phyloP scores from a whole-genome alignment of 2,329 filamentous ascomycete species.

The Tolypocladium sp. region DNA sequence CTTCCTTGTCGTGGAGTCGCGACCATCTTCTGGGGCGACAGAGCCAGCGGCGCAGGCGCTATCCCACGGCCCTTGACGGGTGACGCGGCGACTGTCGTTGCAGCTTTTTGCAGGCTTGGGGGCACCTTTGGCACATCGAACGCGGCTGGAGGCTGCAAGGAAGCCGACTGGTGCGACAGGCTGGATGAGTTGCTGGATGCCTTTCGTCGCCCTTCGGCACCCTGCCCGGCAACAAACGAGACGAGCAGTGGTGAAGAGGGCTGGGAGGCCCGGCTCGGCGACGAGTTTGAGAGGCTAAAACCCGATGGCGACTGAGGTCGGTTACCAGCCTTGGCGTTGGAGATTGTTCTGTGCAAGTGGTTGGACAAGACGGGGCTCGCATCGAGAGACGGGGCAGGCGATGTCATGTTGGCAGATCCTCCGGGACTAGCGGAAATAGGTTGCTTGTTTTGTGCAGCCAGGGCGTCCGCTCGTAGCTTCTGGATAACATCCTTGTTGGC shows the following conservation, averaged over 20 bases:
- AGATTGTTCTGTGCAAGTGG: constrained; percentile 72
- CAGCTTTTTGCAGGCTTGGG: constrained; percentile 50
- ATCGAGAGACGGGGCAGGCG: constrained; percentile 64
- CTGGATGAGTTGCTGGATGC: constrained; percentile 83
- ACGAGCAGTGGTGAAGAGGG: constrained; percentile 74
- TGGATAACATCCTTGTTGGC: constrained; percentile 99
- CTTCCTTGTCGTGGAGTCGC: constrained; percentile 52
- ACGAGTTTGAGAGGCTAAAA: constrained; percentile 71
- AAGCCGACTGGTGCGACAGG: constrained; percentile 68
- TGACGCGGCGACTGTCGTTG: constrained; percentile 43
- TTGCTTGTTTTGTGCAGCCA: constrained; percentile 56
- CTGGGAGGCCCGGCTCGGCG: constrained; percentile 71
- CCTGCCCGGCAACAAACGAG: constrained; percentile 82
- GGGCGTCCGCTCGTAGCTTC: constrained; percentile 83
- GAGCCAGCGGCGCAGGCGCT: constrained; percentile 40
- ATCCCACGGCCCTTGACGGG: constrained; percentile 46
- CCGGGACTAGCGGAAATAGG: constrained; percentile 32
- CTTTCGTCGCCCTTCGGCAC: constrained; percentile 72
- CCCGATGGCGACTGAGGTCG: constrained; percentile 82
- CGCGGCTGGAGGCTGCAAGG: constrained; percentile 60
- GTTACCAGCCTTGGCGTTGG: constrained; percentile 68
- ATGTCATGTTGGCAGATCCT: constrained; percentile 32
- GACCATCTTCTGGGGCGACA: constrained; percentile 55
- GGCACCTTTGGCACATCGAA: constrained; percentile 62
- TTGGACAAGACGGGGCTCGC: constrained; percentile 76